Evolutionary conservation across 73 alveolate species (phyloP).

Genomic region (Tetrahymena elliotti): DNA sequence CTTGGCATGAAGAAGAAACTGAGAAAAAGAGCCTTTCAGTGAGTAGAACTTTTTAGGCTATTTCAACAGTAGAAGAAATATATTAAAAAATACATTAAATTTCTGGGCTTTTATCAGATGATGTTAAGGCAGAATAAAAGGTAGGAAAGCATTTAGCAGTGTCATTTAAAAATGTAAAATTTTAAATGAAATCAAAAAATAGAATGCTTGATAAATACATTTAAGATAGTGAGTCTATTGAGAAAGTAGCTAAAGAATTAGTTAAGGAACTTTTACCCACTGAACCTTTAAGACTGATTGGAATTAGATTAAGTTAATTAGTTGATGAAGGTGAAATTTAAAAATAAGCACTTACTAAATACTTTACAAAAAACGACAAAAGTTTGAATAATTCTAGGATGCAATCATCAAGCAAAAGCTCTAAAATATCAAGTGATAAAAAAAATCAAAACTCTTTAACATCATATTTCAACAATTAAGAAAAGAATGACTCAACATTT

Average conservation of each 20-base stretch:
- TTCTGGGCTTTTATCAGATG: slow-evolving; percentile 25
- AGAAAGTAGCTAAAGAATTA: slow-evolving; percentile 5
- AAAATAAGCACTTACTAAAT: neutral
- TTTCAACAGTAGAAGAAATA: slow-evolving; percentile 24
- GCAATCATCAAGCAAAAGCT: neutral
- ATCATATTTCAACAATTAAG: neutral
- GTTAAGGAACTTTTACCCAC: neutral
- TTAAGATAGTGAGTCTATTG: neutral
- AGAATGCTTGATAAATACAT: neutral
- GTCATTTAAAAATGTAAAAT: slow-evolving; percentile 27
- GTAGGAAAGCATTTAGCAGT: slow-evolving; percentile 29
- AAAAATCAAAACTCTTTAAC: neutral
- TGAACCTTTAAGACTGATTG: slow-evolving; percentile 34
- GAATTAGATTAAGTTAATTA: slow-evolving; percentile 12
- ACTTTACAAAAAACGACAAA: neutral
- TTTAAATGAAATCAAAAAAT: slow-evolving; percentile 26
- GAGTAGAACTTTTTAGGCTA: slow-evolving; percentile 22
- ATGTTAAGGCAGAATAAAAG: slow-evolving; percentile 13
- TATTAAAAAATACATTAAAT: slow-evolving; percentile 8
- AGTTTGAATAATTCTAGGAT: neutral
- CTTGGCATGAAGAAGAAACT: slow-evolving; percentile 54
- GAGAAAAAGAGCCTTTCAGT: slow-evolving; percentile 54
- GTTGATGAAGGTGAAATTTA: neutral
- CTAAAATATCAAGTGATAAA: neutral
- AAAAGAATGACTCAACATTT: neutral